Evolutionary conservation across 257 asterid genomes (phyloP).

Genomic region (Gentiana straminea): DNA sequence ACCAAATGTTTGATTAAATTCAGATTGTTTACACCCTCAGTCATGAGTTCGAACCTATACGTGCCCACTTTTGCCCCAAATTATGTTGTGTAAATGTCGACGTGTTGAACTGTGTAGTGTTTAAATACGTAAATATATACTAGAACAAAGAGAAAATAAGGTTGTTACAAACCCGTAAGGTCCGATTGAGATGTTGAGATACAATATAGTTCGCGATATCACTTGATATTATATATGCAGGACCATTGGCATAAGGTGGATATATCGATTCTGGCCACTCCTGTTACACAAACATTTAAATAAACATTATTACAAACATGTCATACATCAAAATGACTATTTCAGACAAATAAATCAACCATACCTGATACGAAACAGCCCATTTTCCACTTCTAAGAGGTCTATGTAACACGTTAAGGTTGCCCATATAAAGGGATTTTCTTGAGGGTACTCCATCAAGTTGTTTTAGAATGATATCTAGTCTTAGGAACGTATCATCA

Average conservation of each 20-base stretch:
- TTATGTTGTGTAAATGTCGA: too few relatives aligned
- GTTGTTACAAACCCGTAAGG: slow-evolving; percentile 45
- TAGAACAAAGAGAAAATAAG: too few relatives aligned
- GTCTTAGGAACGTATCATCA: slow-evolving; percentile 83
- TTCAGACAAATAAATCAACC: neutral
- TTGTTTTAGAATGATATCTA: slow-evolving; percentile 60
- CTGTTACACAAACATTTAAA: slow-evolving; percentile 22
- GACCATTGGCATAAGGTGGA: slow-evolving; percentile 97
- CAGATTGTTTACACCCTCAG: too few relatives aligned
- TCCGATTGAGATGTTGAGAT: slow-evolving; percentile 56
- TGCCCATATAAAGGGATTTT: slow-evolving; percentile 80
- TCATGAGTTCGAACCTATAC: too few relatives aligned
- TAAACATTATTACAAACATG: too few relatives aligned
- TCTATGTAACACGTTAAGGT: slow-evolving; percentile 80
- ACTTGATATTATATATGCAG: slow-evolving; percentile 83
- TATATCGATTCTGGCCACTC: slow-evolving; percentile 98
- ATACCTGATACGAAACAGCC: slow-evolving; percentile 93
- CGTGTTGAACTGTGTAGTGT: too few relatives aligned
- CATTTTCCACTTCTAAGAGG: slow-evolving; percentile 97
- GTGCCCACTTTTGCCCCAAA: too few relatives aligned
- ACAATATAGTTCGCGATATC: slow-evolving; percentile 64
- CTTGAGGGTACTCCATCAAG: slow-evolving; percentile 43
- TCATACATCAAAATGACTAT: neutral
- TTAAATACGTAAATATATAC: too few relatives aligned
- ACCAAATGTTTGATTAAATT: too few relatives aligned